These are phyloP conservation scores for Rhizopogon parksii DNA, from an alignment of 1,284 basidiomycete genomes.

Conservation along the genomic window DNA sequence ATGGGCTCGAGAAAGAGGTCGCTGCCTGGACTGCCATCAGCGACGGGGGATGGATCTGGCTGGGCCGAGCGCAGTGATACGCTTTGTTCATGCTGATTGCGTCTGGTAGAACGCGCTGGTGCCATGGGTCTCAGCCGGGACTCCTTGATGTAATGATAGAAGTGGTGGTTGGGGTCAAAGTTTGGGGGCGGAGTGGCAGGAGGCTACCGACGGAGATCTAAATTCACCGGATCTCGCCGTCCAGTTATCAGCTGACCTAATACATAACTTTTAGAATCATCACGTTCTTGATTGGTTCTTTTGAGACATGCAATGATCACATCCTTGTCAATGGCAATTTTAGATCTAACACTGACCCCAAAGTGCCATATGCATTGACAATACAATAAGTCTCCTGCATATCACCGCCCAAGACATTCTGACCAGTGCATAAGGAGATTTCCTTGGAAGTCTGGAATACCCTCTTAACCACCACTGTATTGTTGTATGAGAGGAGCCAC, in stretches of 20 bases:
- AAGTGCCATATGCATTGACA: no score
- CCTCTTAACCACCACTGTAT: no score
- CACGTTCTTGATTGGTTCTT: no score
- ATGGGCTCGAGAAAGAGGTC: conserved; percentile 70
- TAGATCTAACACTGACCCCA: no score
- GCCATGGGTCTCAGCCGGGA: conserved; percentile 66
- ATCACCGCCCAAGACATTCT: no score
- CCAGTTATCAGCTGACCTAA: background rate
- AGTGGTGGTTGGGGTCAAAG: conserved; percentile 35
- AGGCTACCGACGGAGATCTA: conserved; percentile 9
- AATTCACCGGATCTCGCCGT: background rate
- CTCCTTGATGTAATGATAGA: conserved; percentile 25
- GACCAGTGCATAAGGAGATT: no score
- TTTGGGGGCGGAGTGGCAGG: conserved; percentile 12
- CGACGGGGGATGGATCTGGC: conserved; percentile 26
- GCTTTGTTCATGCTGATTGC: conserved; percentile 34
- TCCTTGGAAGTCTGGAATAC: no score
- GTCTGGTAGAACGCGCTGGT: conserved; percentile 57
- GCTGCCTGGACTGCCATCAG: background rate
- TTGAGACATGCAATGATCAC: no score
- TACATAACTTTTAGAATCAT: no score
- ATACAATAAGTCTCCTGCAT: no score
- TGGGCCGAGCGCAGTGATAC: conserved; percentile 11
- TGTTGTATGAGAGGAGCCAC: no score
- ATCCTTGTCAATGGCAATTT: no score